Evolutionary conservation across 1,284 basidiomycete genomes (phyloP).

Genomic region (Caloboletus inedulis): DNA sequence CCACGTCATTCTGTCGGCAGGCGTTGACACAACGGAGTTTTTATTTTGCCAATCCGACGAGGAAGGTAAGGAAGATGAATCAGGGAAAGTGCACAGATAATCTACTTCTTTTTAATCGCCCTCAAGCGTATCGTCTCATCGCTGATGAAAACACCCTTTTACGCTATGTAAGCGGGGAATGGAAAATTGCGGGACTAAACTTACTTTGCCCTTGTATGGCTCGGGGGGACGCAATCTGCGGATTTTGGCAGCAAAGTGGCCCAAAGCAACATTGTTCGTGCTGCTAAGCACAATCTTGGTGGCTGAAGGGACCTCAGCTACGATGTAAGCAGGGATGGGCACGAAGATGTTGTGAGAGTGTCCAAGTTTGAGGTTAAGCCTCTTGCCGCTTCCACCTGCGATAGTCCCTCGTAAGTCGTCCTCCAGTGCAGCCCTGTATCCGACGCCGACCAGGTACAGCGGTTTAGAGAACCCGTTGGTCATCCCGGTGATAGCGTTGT

Average conservation of each 20-base stretch:
- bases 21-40: neutral
- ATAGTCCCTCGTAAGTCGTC: constrained; percentile 68
- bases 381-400: constrained; percentile 56
- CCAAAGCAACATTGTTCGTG: constrained; percentile 77
- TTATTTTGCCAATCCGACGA: neutral
- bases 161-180: constrained; percentile 11
- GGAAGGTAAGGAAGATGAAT: constrained; percentile 4
- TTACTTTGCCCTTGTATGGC: constrained; percentile 95
- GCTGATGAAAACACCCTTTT: constrained; percentile 87
- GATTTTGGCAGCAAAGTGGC: constrained; percentile 86
- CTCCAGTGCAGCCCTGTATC: constrained; percentile 88
- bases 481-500: constrained; percentile 90
- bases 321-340: constrained; percentile 78
- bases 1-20: neutral
- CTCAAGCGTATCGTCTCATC: constrained; percentile 85
- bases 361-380: constrained; percentile 87
- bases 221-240: constrained; percentile 86
- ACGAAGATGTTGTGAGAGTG: constrained; percentile 87
- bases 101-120: constrained; percentile 93
- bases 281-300: constrained; percentile 69
- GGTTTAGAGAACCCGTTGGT: constrained; percentile 83
- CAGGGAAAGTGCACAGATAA: constrained; percentile 3
- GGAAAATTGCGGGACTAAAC: constrained; percentile 27
- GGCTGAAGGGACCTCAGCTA: constrained; percentile 65
- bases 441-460: constrained; percentile 91